A percentile compares a stretch with the other conserved stretches of the same genome.
phyloP scores from a whole-genome alignment of 164 flowering plant species.

The Aristolochia californica region DNA sequence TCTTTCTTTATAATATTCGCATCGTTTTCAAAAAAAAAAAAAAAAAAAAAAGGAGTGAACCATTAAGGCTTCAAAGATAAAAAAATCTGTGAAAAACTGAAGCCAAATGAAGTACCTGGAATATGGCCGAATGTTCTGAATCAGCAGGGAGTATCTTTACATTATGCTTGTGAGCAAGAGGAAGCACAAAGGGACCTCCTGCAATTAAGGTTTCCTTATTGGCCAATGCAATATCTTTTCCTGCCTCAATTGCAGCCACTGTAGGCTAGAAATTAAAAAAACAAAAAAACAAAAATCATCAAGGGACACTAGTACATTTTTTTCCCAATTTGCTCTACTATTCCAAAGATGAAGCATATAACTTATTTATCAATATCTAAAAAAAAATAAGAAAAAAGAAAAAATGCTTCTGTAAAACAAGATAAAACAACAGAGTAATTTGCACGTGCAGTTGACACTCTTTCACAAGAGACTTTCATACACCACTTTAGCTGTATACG shows the following conservation, averaged over 20 bases:
- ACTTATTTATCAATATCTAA: too few relatives aligned
- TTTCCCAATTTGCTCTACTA: too few relatives aligned
- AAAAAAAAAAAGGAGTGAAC: too few relatives aligned
- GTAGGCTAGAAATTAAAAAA: conserved; percentile 77
- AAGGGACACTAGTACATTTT: neutral
- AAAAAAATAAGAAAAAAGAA: too few relatives aligned
- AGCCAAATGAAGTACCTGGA: conserved; percentile 50
- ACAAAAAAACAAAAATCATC: neutral
- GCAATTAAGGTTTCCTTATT: conserved; percentile 96
- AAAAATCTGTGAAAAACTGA: neutral
- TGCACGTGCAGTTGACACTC: too few relatives aligned
- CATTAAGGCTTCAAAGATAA: neutral
- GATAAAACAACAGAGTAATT: too few relatives aligned
- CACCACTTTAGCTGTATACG: too few relatives aligned
- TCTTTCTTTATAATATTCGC: too few relatives aligned
- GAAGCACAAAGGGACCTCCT: conserved; percentile 98
- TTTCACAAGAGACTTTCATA: too few relatives aligned
- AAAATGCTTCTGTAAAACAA: too few relatives aligned
- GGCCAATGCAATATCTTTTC: conserved; percentile 93
- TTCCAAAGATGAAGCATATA: too few relatives aligned
- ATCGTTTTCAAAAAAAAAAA: too few relatives aligned
- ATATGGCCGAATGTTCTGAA: conserved; percentile 98
- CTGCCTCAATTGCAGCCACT: conserved; percentile 97
- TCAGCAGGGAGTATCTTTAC: conserved; percentile 98
- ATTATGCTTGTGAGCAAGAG: conserved; percentile 87